Percentiles rank a stretch among this genome's conserved stretches.
phyloP scores from a whole-genome alignment of 805 yeast genomes.

The Myxozyma vanderwaltii region DNA sequence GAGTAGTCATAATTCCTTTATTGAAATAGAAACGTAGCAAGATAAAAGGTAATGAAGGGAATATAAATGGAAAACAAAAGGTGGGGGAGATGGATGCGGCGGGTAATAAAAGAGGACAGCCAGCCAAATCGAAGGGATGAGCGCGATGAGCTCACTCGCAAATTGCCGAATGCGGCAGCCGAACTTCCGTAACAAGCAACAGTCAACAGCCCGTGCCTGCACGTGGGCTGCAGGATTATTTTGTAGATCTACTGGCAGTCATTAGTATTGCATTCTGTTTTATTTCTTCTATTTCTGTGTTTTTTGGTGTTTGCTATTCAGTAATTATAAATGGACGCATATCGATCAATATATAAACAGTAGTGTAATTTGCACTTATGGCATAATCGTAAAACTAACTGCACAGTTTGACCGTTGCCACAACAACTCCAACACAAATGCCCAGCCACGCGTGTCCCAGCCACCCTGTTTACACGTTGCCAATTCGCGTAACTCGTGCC shows the following conservation, averaged over 20 bases:
- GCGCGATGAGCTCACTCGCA: conserved; percentile 11
- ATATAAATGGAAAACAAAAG: not conserved
- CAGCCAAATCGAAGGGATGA: conserved; percentile 5
- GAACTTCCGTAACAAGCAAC: not conserved
- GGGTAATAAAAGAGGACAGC: not conserved
- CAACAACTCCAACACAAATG: not conserved
- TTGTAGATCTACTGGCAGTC: too few relatives aligned
- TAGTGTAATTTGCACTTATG: too few relatives aligned
- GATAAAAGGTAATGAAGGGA: too few relatives aligned
- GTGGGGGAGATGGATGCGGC: not conserved
- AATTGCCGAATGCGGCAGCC: conserved; percentile 8
- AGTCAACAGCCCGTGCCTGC: too few relatives aligned
- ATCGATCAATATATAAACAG: too few relatives aligned
- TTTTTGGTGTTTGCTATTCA: too few relatives aligned
- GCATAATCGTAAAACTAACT: too few relatives aligned
- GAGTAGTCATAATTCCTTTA: conserved; percentile 21
- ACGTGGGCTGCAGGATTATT: too few relatives aligned
- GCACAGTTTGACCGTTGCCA: not conserved
- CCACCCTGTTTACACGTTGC: conserved; percentile 7
- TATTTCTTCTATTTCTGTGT: too few relatives aligned
- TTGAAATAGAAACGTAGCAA: not conserved
- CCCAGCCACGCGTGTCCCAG: conserved; percentile 8
- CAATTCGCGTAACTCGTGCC: conserved; percentile 1
- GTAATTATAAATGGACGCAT: too few relatives aligned
- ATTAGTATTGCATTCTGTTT: too few relatives aligned